Conservation (phyloP, 331 rosid genomes). For the Spiraea crenata region DNA sequence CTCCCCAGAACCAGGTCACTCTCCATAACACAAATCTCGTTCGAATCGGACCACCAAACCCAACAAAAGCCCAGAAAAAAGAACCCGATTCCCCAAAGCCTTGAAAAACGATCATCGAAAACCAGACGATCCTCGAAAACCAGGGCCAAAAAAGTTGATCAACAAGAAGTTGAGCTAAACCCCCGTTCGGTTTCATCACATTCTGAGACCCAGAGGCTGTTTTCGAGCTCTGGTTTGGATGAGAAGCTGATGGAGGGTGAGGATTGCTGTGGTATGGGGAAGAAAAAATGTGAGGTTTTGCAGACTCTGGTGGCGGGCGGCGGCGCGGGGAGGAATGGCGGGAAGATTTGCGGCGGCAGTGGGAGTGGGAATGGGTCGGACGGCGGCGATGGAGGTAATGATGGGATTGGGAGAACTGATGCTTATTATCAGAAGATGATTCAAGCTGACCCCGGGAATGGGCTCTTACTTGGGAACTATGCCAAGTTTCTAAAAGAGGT, state of each 20-base stretch:
- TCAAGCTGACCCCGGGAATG: constrained; percentile 62
- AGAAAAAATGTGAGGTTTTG: constrained; percentile 20
- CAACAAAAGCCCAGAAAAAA: constrained; percentile 31
- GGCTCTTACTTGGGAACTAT: constrained; percentile 78
- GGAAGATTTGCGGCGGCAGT: constrained; percentile 35
- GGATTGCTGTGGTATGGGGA: constrained; percentile 15
- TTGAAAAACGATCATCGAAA: constrained; percentile 7
- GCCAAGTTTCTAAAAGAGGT: constrained; percentile 90
- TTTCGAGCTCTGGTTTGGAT: constrained; percentile 51
- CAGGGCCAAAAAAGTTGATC: constrained; percentile 28
- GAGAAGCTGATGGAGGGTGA: constrained; percentile 22
- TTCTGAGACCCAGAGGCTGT: constrained; percentile 31
- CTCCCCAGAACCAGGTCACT: constrained; percentile 45
- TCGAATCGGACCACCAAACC: constrained; percentile 31
- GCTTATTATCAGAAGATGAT: constrained; percentile 72
- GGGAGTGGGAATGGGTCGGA: constrained; percentile 38
- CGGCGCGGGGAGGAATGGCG: constrained; percentile 53
- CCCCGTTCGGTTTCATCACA: constrained; percentile 15
- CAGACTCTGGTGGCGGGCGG: constrained; percentile 53
- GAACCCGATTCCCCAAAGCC: constrained; percentile 16
- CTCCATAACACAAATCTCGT: constrained; percentile 25
- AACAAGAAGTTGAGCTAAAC: constrained; percentile 18
- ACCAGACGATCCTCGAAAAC: constrained; percentile 13
- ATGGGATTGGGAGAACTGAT: constrained; percentile 50
- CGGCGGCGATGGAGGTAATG: constrained; percentile 45